These are phyloP conservation scores for Populus trichocarpa DNA, from an alignment of 441 rosid species.

Conservation along the genomic window DNA sequence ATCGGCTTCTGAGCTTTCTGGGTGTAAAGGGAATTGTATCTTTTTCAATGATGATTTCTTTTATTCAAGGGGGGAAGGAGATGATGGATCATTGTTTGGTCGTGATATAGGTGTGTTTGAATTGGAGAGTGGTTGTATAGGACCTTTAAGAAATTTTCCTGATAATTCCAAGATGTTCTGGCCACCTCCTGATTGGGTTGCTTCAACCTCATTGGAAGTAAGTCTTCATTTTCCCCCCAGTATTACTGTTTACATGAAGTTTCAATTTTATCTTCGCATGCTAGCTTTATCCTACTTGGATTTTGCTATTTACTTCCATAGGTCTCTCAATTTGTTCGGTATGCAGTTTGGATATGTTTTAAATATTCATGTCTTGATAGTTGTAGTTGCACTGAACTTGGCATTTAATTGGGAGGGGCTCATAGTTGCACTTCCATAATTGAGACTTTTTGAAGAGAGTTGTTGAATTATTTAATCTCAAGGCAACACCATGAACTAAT, in stretches of 20 bases:
- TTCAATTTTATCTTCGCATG: background rate
- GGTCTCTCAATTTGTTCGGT: background rate
- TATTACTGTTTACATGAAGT: background rate
- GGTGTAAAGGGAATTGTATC: constrained; percentile 55
- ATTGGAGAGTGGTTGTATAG: constrained; percentile 51
- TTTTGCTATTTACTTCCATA: background rate
- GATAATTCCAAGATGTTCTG: constrained; percentile 62
- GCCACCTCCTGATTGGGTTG: constrained; percentile 78
- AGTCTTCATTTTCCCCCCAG: constrained; percentile 19
- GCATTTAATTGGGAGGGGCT: no score
- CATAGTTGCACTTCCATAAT: background rate
- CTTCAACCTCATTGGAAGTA: constrained; percentile 40
- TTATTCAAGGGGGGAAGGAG: constrained; percentile 25
- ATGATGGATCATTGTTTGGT: constrained; percentile 20
- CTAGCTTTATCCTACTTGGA: background rate
- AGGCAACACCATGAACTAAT: background rate
- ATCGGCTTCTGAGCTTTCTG: constrained; percentile 42
- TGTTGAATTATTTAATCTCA: background rate
- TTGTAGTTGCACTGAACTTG: no score
- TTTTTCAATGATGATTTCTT: constrained; percentile 56
- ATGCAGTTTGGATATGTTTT: background rate
- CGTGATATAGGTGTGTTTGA: constrained; percentile 68
- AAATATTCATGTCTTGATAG: background rate
- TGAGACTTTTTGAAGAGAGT: background rate
- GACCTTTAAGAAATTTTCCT: constrained; percentile 41